phyloP scores from a whole-genome alignment of 129 eudicot genomes.

The Deinandra increscens region DNA sequence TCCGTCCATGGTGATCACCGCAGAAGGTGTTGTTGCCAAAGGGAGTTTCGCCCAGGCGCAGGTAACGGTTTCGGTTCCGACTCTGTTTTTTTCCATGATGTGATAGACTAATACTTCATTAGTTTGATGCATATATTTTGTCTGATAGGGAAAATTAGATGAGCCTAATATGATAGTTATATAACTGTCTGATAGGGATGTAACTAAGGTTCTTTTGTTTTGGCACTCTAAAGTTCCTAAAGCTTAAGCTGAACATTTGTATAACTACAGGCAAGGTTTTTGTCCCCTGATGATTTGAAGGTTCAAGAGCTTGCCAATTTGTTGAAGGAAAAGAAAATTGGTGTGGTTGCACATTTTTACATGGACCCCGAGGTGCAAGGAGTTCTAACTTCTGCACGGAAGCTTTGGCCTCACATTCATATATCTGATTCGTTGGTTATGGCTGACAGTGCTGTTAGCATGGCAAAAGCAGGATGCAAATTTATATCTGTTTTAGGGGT shows the following conservation, averaged over 20 bases:
- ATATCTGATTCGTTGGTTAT: constrained; percentile 94
- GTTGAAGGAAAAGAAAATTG: constrained; percentile 80
- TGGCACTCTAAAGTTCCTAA: background rate
- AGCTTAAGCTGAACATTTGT: constrained; percentile 28
- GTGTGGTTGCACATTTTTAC: constrained; percentile 95
- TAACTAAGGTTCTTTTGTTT: background rate
- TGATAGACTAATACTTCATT: background rate
- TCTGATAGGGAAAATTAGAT: background rate
- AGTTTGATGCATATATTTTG: background rate
- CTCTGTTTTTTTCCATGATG: background rate
- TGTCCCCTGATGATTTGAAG: constrained; percentile 65
- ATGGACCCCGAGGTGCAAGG: constrained; percentile 99
- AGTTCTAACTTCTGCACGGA: constrained; percentile 86
- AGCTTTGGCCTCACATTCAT: constrained; percentile 94
- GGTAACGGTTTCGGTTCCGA: constrained; percentile 40
- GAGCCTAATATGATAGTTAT: background rate
- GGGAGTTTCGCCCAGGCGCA: constrained; percentile 96
- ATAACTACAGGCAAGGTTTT: constrained; percentile 74
- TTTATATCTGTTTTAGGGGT: constrained; percentile 88
- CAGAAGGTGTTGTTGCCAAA: constrained; percentile 65
- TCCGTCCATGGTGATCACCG: constrained; percentile 75
- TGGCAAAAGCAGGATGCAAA: constrained; percentile 93
- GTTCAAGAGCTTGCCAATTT: constrained; percentile 73
- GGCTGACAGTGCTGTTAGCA: constrained; percentile 95
- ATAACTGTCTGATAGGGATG: background rate